Conservation (phyloP, 129 eudicot genomes). For the Flaveria trinervia region DNA sequence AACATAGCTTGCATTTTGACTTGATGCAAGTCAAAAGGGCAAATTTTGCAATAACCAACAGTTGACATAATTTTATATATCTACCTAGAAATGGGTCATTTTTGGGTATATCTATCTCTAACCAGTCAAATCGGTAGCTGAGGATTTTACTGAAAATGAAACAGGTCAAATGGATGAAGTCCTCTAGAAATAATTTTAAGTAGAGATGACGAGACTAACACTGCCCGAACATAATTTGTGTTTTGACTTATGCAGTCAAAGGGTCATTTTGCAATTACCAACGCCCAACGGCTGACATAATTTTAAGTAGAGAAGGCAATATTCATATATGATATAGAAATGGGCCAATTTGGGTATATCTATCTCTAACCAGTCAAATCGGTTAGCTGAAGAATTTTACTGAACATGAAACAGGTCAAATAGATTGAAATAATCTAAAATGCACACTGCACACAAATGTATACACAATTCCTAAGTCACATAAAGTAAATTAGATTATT, state of each 20-base stretch:
- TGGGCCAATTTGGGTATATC: neutral
- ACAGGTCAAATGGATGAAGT: neutral
- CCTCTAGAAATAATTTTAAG: neutral
- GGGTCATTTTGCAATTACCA: neutral
- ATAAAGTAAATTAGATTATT: neutral
- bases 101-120: neutral
- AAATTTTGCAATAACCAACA: too few relatives aligned
- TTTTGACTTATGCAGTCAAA: conserved; percentile 1
- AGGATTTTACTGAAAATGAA: conserved; percentile 1
- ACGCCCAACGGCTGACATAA: neutral
- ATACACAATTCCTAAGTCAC: neutral
- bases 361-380: neutral
- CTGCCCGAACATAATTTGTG: neutral
- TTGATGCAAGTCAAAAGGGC: too few relatives aligned
- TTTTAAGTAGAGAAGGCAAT: too few relatives aligned
- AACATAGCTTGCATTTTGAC: too few relatives aligned
- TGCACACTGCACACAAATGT: neutral
- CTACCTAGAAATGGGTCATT: neutral
- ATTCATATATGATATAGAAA: neutral
- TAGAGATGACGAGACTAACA: neutral
- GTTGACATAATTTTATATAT: neutral
- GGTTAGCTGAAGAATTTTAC: neutral
- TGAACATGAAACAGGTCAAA: neutral
- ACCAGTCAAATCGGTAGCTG: neutral
- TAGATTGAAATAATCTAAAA: neutral